Evolutionary conservation across 108 stramenopile species (phyloP).

Genomic region (Fragilariopsis cylindrus): DNA sequence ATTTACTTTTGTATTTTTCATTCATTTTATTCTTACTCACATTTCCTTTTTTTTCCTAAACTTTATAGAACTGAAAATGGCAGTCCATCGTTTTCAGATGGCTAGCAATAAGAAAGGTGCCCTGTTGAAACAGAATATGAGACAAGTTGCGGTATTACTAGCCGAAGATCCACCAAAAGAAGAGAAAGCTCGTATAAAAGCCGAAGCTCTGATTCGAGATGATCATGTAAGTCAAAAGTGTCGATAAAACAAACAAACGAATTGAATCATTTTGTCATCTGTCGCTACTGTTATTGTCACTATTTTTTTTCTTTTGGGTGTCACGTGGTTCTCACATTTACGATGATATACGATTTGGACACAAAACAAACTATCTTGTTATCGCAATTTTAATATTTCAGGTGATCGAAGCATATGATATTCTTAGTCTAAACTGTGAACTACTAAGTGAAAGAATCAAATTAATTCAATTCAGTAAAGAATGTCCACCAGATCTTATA

Average conservation of each 20-base stretch:
- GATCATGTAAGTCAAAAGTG: constrained; percentile 45
- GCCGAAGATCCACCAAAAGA: constrained; percentile 84
- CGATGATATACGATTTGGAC: too few species aligned
- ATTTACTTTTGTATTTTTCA: constrained; percentile 13
- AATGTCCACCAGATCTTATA: constrained; percentile 78
- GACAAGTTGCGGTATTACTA: constrained; percentile 80
- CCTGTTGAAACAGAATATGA: constrained; percentile 79
- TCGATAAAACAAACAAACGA: not conserved
- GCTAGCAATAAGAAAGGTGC: constrained; percentile 87
- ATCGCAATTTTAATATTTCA: not conserved
- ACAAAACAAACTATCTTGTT: too few species aligned
- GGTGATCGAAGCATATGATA: constrained; percentile 86
- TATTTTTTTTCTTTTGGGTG: not conserved
- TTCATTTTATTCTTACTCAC: not conserved
- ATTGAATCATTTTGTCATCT: not conserved
- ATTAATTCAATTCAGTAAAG: constrained; percentile 57
- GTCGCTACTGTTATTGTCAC: not conserved
- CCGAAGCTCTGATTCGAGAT: constrained; percentile 87
- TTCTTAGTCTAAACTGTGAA: constrained; percentile 79
- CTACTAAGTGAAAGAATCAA: constrained; percentile 80
- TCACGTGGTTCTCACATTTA: too few species aligned
- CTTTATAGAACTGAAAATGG: constrained; percentile 82
- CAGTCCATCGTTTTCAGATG: constrained; percentile 79
- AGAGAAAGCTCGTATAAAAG: constrained; percentile 89
- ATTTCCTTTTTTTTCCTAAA: constrained; percentile 1